These are phyloP conservation scores for Clitocybe nebularis DNA, from an alignment of 1,284 basidiomycete genomes.

Conservation along the genomic window DNA sequence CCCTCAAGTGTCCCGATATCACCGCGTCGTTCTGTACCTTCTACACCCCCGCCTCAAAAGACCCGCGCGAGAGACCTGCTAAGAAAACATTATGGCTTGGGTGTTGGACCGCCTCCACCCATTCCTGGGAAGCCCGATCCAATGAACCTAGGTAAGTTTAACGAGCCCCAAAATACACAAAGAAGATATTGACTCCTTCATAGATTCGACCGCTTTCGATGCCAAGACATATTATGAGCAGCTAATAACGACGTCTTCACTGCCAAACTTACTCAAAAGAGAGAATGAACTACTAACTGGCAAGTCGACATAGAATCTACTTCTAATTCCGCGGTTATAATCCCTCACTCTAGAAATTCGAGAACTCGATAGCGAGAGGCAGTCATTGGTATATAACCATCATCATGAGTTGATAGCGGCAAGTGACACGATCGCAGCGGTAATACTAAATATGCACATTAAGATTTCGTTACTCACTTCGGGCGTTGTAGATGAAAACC, in stretches of 20 bases:
- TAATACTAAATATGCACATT: no score
- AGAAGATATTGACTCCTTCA: no score
- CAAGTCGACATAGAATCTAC: no score
- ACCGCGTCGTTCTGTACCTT: conserved; percentile 18
- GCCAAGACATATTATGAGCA: conserved; percentile 81
- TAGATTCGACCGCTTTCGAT: conserved; percentile 80
- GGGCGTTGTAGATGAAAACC: conserved; percentile 77
- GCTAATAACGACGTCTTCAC: conserved; percentile 73
- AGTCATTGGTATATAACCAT: conserved; percentile 91
- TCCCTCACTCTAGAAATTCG: conserved; percentile 89
- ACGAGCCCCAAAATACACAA: no score
- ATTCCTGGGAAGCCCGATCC: conserved; percentile 57
- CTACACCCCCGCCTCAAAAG: conserved; percentile 40
- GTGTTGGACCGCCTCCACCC: conserved; percentile 64
- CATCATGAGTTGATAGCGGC: conserved; percentile 92
- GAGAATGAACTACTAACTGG: conserved; percentile 78
- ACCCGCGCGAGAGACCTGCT: conserved; percentile 74
- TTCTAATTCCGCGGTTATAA: no score
- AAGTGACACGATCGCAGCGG: conserved; percentile 84
- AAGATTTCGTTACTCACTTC: no score
- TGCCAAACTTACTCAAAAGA: conserved; percentile 66
- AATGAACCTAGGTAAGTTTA: conserved; percentile 67
- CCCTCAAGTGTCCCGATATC: conserved; percentile 2
- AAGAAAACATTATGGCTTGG: conserved; percentile 81
- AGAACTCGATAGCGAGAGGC: conserved; percentile 83